Evolutionary conservation across 441 rosid species (phyloP).

Genomic region (Adansonia rubrostipa): DNA sequence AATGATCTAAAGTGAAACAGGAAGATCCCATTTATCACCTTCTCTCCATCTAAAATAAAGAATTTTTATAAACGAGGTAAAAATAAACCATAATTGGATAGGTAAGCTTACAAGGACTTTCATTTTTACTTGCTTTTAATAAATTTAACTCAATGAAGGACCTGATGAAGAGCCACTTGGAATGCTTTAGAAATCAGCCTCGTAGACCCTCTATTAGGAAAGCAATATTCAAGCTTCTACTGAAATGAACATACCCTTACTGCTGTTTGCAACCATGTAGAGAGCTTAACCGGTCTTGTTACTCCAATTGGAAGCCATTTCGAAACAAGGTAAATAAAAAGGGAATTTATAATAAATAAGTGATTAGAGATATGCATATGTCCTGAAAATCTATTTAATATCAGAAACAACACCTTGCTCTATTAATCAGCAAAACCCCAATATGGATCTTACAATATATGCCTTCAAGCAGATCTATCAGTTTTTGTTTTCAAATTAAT

Average conservation of each 20-base stretch:
- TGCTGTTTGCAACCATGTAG: neutral
- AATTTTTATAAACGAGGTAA: neutral
- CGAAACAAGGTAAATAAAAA: neutral
- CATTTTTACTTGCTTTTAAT: neutral
- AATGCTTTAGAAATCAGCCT: constrained; percentile 8
- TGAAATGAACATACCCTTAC: neutral
- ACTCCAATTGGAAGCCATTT: neutral
- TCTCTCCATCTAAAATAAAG: neutral
- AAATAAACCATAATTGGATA: neutral
- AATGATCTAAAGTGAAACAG: neutral
- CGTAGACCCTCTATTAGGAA: neutral
- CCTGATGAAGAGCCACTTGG: neutral
- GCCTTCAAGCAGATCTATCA: neutral
- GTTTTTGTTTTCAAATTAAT: neutral
- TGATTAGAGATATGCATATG: neutral
- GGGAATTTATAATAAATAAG: neutral
- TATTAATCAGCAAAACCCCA: neutral
- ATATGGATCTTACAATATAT: neutral
- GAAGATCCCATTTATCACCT: neutral
- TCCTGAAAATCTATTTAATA: neutral
- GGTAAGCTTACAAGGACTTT: neutral
- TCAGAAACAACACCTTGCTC: neutral
- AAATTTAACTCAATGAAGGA: neutral
- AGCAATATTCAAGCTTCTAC: neutral
- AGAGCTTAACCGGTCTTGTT: neutral